Conservation (phyloP, 306 rosid species). For the Prunus persica region DNA sequence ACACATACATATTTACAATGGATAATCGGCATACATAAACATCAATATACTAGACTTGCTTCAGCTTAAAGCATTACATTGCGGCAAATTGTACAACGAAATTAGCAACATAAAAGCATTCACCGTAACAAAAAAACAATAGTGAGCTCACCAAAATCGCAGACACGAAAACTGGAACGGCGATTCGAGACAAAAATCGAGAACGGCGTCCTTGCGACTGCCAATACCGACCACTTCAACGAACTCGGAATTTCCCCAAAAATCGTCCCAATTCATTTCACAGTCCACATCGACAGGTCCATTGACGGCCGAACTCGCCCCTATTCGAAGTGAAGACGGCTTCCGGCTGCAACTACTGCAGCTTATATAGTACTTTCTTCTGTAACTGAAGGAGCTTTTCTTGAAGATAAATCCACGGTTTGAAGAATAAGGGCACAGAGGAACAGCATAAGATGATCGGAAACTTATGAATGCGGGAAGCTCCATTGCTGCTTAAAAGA, state of each 20-base stretch:
- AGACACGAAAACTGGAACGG: constrained; percentile 54
- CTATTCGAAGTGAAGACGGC: constrained; percentile 26
- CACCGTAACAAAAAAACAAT: not conserved
- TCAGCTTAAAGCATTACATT: not conserved
- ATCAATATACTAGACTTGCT: not conserved
- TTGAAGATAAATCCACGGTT: constrained; percentile 27
- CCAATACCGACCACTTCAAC: constrained; percentile 84
- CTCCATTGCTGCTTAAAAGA: constrained; percentile 36
- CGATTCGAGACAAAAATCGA: constrained; percentile 73
- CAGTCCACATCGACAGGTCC: constrained; percentile 28
- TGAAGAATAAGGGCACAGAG: constrained; percentile 32
- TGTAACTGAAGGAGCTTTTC: constrained; percentile 20
- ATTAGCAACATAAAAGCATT: not conserved
- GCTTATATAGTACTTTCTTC: constrained; percentile 17
- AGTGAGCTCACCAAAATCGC: constrained; percentile 55
- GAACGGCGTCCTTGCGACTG: constrained; percentile 76
- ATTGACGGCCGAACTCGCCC: constrained; percentile 30
- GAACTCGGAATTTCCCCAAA: constrained; percentile 43
- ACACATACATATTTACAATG: not conserved
- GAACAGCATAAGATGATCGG: constrained; percentile 31
- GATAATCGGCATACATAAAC: not conserved
- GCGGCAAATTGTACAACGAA: not conserved
- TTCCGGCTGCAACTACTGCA: constrained; percentile 21
- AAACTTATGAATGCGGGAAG: constrained; percentile 36
- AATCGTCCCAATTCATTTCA: constrained; percentile 28